phyloP scores from a whole-genome alignment of 176 grass and related monocot species.

The Juncus effusus region DNA sequence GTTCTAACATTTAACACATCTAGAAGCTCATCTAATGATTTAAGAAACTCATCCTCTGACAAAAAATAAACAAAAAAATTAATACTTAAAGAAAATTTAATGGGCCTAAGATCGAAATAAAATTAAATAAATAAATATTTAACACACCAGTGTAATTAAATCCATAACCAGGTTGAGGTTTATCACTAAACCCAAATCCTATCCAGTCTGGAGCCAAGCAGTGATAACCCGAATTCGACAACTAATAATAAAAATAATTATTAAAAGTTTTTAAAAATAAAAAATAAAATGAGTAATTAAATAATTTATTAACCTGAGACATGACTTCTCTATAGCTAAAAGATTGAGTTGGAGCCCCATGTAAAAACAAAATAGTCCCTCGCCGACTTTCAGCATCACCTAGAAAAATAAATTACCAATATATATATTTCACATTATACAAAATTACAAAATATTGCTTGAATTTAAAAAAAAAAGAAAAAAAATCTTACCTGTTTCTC shows the following conservation, averaged over 20 bases:
- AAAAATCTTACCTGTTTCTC: slow-evolving; percentile 68
- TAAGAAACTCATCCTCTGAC: slow-evolving; percentile 88
- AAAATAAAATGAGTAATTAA: slow-evolving; percentile 1
- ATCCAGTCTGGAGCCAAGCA: slow-evolving; percentile 96
- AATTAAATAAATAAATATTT: slow-evolving; percentile 1
- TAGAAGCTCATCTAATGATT: slow-evolving; percentile 74
- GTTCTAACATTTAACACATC: slow-evolving; percentile 54
- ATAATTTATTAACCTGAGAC: slow-evolving; percentile 61
- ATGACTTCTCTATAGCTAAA: slow-evolving; percentile 84
- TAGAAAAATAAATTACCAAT: slow-evolving; percentile 24
- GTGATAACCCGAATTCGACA: slow-evolving; percentile 78
- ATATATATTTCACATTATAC: slow-evolving; percentile 14
- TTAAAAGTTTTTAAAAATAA: slow-evolving; percentile 13
- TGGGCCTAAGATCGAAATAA: slow-evolving; percentile 3
- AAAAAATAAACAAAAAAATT: slow-evolving; percentile 17
- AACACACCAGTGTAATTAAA: slow-evolving; percentile 80
- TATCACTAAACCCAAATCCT: slow-evolving; percentile 97
- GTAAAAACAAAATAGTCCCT: slow-evolving; percentile 82
- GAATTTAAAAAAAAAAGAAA: background rate
- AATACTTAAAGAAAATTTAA: background rate
- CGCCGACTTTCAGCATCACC: slow-evolving; percentile 47
- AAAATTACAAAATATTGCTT: background rate
- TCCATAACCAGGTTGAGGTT: slow-evolving; percentile 91
- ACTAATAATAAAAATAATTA: slow-evolving; percentile 43
- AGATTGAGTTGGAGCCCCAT: slow-evolving; percentile 92